Percentiles rank a stretch among this genome's conserved stretches.
These are phyloP conservation scores for Odonthalia washingtoniensis DNA, from an alignment of 31 red algal genomes.

Conservation along the genomic window DNA sequence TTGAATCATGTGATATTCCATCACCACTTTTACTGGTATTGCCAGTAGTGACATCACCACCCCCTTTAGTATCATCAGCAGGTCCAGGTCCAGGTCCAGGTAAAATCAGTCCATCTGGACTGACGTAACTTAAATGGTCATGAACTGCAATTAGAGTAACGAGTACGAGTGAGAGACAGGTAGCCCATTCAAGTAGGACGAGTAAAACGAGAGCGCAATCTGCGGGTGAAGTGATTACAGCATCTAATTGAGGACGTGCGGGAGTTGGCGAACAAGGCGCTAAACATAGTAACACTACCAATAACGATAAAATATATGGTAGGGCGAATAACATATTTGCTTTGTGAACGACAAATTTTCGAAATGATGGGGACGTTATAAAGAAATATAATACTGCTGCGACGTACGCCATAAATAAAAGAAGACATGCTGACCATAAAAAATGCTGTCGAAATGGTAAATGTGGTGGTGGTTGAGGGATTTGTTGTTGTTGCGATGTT, in stretches of 20 bases:
- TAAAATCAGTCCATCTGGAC: constrained; percentile 55
- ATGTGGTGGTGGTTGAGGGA: constrained; percentile 20
- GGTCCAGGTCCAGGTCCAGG: constrained; percentile 7
- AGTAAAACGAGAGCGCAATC: constrained; percentile 60
- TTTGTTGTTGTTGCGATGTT: neutral
- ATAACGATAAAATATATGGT: constrained; percentile 52
- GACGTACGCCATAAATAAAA: constrained; percentile 53
- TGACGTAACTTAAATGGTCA: constrained; percentile 64
- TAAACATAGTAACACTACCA: constrained; percentile 56
- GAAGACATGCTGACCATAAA: constrained; percentile 45
- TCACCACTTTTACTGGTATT: constrained; percentile 8
- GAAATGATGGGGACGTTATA: constrained; percentile 43
- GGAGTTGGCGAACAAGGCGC: constrained; percentile 59
- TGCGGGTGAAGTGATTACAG: constrained; percentile 57
- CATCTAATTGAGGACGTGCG: constrained; percentile 55
- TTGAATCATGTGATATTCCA: constrained; percentile 58
- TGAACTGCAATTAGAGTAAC: constrained; percentile 71
- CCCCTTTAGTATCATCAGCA: constrained; percentile 19
- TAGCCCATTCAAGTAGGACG: constrained; percentile 67
- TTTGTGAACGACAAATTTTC: constrained; percentile 50
- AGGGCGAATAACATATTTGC: constrained; percentile 59
- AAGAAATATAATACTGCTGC: constrained; percentile 56
- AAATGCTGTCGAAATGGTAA: constrained; percentile 59
- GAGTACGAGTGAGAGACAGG: constrained; percentile 60
- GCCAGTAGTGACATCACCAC: too few species aligned